A percentile compares a stretch with the other conserved stretches of the same genome.
phyloP scores from a whole-genome alignment of 2,329 filamentous ascomycete genomes.

The Alternaria sp. region DNA sequence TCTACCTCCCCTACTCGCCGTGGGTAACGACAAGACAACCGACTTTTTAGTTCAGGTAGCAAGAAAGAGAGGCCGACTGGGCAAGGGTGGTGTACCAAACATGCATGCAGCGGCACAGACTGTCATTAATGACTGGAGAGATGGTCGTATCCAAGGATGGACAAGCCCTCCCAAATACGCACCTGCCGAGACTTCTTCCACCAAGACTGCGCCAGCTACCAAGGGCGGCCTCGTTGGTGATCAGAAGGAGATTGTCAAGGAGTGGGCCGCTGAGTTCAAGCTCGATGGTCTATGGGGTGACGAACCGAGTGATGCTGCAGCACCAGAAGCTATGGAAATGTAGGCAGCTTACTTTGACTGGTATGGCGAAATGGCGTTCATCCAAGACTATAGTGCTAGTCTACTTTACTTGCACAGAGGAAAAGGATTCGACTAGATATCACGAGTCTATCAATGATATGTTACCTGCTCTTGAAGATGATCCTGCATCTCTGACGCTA shows the following conservation, averaged over 20 bases:
- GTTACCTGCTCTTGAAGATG: conserved; percentile 1
- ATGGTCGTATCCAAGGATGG: conserved; percentile 95
- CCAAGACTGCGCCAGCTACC: conserved; percentile 48
- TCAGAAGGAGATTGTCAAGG: conserved; percentile 83
- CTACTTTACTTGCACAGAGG: conserved; percentile 11
- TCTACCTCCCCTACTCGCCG: conserved; percentile 76
- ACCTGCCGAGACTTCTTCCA: conserved; percentile 58
- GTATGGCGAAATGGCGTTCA: conserved; percentile 23
- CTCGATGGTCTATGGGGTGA: conserved; percentile 92
- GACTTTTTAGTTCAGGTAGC: conserved; percentile 97
- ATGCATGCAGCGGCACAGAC: conserved; percentile 86
- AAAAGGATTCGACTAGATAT: conserved; percentile 18
- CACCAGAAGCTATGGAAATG: conserved; percentile 49
- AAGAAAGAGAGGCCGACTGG: conserved; percentile 87
- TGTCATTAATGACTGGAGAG: conserved; percentile 95
- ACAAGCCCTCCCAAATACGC: conserved; percentile 76
- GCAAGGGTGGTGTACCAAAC: conserved; percentile 90
- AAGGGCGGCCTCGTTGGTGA: conserved; percentile 61
- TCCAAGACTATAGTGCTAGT: conserved; percentile 1
- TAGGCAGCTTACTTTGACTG: conserved; percentile 20
- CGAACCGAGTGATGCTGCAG: conserved; percentile 52
- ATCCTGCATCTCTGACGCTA: background rate
- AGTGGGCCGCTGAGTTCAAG: conserved; percentile 96
- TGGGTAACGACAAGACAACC: conserved; percentile 78
- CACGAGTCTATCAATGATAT: conserved; percentile 25